A percentile compares a stretch with the other conserved stretches of the same genome.
phyloP scores from a whole-genome alignment of 129 eudicot species.

The sunflower (Helianthus annuus) region DNA sequence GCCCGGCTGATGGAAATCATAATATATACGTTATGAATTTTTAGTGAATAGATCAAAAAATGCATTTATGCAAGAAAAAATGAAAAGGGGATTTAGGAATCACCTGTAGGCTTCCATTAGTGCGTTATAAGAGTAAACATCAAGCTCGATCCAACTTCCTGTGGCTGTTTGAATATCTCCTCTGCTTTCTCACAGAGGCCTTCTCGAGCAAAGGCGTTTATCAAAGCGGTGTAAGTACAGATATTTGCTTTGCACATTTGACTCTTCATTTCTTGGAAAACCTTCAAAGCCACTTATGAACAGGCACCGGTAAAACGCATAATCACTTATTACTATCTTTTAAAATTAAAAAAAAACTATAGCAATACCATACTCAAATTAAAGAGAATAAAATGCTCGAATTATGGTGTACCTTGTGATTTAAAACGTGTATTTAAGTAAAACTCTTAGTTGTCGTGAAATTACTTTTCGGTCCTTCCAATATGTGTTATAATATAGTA shows the following conservation, averaged over 20 bases:
- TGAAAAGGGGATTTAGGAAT: constrained; percentile 5
- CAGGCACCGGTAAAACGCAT: not conserved
- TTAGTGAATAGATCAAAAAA: not conserved
- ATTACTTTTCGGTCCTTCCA: too few species aligned
- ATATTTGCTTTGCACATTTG: constrained; percentile 77
- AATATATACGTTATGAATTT: too few species aligned
- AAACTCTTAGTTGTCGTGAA: too few species aligned
- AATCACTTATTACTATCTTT: too few species aligned
- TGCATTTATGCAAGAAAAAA: not conserved
- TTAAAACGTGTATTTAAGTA: too few species aligned
- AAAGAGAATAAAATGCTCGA: too few species aligned
- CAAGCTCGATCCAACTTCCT: constrained; percentile 85
- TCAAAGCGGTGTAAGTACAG: constrained; percentile 85
- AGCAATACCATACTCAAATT: too few species aligned
- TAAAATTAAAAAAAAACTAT: too few species aligned
- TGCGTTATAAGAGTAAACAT: constrained; percentile 91
- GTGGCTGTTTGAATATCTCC: constrained; percentile 78
- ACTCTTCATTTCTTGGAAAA: constrained; percentile 74
- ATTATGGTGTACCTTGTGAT: too few species aligned
- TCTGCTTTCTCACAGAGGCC: constrained; percentile 98
- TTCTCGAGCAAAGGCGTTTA: constrained; percentile 90
- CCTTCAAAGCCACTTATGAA: constrained; percentile 86
- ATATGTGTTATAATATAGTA: too few species aligned
- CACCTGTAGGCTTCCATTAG: constrained; percentile 97
- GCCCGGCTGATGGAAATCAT: too few species aligned